Evolutionary conservation across 441 rosid genomes (phyloP).

Genomic region (Flueggea neowawraea): DNA sequence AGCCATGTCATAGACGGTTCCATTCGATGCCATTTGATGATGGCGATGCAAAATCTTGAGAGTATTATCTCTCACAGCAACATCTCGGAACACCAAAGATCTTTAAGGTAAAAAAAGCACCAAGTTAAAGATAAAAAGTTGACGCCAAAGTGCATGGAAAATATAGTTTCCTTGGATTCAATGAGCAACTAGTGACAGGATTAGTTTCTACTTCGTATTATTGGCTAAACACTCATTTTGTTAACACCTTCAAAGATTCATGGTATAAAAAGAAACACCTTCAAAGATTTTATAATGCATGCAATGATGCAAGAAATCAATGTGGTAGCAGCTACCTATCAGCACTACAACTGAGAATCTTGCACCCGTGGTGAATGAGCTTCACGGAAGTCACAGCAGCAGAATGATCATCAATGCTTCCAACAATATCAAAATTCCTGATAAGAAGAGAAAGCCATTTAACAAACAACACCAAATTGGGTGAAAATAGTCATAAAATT

Average conservation of each 20-base stretch:
- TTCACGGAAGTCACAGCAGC: slow-evolving; percentile 82
- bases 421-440: slow-evolving; percentile 79
- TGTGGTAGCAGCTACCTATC: slow-evolving; percentile 51
- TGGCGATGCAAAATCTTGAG: slow-evolving; percentile 49
- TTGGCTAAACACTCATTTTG: not conserved
- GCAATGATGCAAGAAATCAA: not conserved
- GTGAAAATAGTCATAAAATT: slow-evolving; percentile 18
- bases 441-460: slow-evolving; percentile 21
- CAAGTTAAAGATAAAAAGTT: not conserved
- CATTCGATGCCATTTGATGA: slow-evolving; percentile 70
- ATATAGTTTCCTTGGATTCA: too few species aligned
- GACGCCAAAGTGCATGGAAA: not conserved
- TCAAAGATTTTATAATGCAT: not conserved
- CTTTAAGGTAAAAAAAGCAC: slow-evolving; percentile 31
- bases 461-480: slow-evolving; percentile 15
- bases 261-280: not conserved
- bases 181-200: too few species aligned
- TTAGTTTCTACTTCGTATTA: too few species aligned
- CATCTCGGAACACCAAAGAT: slow-evolving; percentile 64
- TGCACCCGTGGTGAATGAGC: slow-evolving; percentile 52
- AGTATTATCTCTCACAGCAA: slow-evolving; percentile 33
- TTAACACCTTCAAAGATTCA: too few species aligned
- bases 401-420: slow-evolving; percentile 61
- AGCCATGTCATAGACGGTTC: slow-evolving; percentile 86
- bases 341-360: slow-evolving; percentile 74